Evolutionary conservation across 2,329 filamentous ascomycete genomes (phyloP), one percentile per base, ranked within the genome.

Genomic region (Cercospora nicotianae): DNA sequence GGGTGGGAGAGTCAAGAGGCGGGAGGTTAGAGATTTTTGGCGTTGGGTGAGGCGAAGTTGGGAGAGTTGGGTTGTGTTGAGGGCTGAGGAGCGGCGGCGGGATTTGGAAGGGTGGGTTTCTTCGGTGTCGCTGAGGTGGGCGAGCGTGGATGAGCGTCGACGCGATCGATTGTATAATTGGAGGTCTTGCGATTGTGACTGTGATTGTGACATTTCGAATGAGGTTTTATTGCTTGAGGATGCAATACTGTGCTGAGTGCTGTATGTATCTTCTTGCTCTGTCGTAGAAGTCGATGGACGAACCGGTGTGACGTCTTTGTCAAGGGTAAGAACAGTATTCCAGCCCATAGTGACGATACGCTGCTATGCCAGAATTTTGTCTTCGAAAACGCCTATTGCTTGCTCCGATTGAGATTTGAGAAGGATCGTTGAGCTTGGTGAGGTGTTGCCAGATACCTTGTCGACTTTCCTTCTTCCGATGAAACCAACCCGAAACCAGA

Each of bases 1-100:
- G n/a, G 70, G 36, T 3, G 70, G 72, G 2, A 73, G 67, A 6
- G 53, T 28, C 26, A 72, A 51, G 62, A 72, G 33, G 42, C 33
- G 36, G 64, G 61, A 61, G 36, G 61, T 33, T 20, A 60, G 20
- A 1, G 26, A n/a, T 57, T 57, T 36, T 18, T 60, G 63, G n/a
- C 48, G 23, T 55, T 33, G 36, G 8, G 33, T 26, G 7, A 59
- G 13, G 51, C 36, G 31, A 18, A 65, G 53, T 18, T 18, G 33
- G 23, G 33, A 42, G 16, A 48, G 33, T 31, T 31, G 23, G 9
- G 20, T 58, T 39, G 48, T 33, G 30, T 51, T 39, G 20, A 58
- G 48, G 13, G 45, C n/a, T n/a, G 55, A 60, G 39, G 42, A 64
- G 9, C 55, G 60, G n/a, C 61, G 62, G 7, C 66, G 61, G 26